phyloP scores from a whole-genome alignment of 345 rosid genomes.

The Lepidium africanum region DNA sequence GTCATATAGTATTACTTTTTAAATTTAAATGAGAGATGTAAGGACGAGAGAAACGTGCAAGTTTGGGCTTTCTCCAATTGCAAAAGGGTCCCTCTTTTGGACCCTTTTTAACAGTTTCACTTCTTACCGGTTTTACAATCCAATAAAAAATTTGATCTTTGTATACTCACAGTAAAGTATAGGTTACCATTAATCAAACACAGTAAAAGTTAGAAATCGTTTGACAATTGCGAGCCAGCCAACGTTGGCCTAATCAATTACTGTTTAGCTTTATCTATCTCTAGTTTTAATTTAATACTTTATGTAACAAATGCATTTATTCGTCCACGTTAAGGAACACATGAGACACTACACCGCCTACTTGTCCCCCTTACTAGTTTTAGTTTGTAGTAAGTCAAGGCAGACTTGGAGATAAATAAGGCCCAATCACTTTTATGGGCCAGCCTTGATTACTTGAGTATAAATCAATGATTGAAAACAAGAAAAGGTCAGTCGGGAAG shows the following conservation, averaged over 20 bases:
- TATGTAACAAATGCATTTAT: constrained; percentile 8
- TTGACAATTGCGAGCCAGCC: constrained; percentile 17
- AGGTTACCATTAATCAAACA: neutral
- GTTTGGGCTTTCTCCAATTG: constrained; percentile 20
- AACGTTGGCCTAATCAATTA: constrained; percentile 1
- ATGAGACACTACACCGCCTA: constrained; percentile 13
- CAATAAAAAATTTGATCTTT: neutral
- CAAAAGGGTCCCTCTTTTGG: constrained; percentile 1
- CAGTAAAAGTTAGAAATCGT: constrained; percentile 10
- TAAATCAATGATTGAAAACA: too few relatives aligned
- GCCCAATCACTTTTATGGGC: too few relatives aligned
- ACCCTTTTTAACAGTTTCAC: neutral
- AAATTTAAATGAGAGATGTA: neutral
- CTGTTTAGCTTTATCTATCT: neutral
- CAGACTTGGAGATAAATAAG: too few relatives aligned
- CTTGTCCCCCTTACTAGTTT: too few relatives aligned
- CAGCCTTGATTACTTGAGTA: too few relatives aligned
- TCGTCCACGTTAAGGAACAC: neutral
- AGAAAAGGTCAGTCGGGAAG: too few relatives aligned
- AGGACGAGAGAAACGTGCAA: constrained; percentile 24
- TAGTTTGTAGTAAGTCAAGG: too few relatives aligned
- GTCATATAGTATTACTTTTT: neutral
- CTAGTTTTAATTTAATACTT: neutral
- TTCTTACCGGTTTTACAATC: neutral
- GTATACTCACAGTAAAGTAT: neutral